These are phyloP conservation scores for Nephelium lappaceum DNA, from an alignment of 345 rosid species.

Conservation along the genomic window DNA sequence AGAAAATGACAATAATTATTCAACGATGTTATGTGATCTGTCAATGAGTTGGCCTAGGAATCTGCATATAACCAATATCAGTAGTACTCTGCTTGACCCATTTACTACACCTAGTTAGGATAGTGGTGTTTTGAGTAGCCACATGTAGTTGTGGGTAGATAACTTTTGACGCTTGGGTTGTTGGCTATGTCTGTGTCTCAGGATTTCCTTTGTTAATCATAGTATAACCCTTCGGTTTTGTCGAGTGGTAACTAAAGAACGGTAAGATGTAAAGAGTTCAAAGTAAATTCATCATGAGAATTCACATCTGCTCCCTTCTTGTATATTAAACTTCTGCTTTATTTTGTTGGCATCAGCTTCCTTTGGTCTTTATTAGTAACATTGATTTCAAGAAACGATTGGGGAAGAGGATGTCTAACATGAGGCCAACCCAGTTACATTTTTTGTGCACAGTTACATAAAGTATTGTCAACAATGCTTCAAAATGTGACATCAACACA, in stretches of 20 bases:
- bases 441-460: conserved; percentile 53
- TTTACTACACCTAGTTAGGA: background rate
- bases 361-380: background rate
- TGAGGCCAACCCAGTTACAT: conserved; percentile 49
- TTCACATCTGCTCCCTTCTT: background rate
- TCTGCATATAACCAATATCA: background rate
- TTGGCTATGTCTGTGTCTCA: background rate
- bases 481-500: conserved; percentile 50
- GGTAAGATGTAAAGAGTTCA: background rate
- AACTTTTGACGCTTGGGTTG: background rate
- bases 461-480: conserved; percentile 56
- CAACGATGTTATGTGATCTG: background rate
- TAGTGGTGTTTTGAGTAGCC: background rate
- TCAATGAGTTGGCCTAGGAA: background rate
- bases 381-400: conserved; percentile 17
- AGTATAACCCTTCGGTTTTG: background rate
- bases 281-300: background rate
- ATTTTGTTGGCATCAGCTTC: background rate
- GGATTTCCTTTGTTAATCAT: background rate
- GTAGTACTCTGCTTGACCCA: background rate
- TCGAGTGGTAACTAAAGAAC: background rate
- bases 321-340: conserved; percentile 1
- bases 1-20: background rate
- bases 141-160: background rate
- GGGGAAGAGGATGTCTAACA: conserved; percentile 49